Conservation (phyloP, 2,329 filamentous ascomycete genomes). For the Calonectria pteridis region DNA sequence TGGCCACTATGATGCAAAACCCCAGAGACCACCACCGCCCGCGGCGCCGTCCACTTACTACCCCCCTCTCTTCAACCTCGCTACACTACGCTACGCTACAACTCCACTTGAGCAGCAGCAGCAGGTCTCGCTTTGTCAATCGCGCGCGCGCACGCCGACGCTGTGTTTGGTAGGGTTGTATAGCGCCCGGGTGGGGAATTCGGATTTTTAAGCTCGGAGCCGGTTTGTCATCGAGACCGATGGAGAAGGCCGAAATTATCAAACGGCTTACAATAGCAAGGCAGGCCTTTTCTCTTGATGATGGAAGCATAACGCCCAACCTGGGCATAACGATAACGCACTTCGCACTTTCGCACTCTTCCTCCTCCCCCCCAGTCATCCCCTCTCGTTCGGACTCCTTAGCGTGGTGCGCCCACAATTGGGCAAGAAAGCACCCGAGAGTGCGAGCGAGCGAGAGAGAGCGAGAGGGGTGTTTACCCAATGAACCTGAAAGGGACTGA, state of each 20-base stretch:
- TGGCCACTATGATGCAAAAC: background rate
- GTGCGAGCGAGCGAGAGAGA: background rate
- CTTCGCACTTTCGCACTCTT: background rate
- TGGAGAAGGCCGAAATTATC: slow-evolving; percentile 26
- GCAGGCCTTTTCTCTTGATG: background rate
- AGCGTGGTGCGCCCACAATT: background rate
- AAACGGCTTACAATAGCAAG: slow-evolving; percentile 42
- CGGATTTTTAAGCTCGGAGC: slow-evolving; percentile 33
- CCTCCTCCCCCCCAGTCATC: background rate
- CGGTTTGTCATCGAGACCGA: slow-evolving; percentile 34
- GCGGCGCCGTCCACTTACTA: background rate
- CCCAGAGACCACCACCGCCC: background rate
- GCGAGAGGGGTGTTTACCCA: background rate
- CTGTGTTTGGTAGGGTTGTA: background rate
- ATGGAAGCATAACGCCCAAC: background rate
- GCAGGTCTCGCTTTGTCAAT: slow-evolving; percentile 20
- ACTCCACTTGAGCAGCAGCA: no score
- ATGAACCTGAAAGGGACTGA: background rate
- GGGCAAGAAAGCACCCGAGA: background rate
- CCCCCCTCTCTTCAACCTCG: background rate
- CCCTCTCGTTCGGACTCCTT: no score
- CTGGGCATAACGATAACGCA: slow-evolving; percentile 2
- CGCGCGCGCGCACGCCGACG: slow-evolving; percentile 16
- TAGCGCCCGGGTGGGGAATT: slow-evolving; percentile 3
- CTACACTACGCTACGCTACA: no score